Percentiles rank a stretch among this genome's conserved stretches.
These are phyloP conservation scores for Sporothrix globosa DNA, from an alignment of 2,329 filamentous ascomycete species.

Conservation along the genomic window DNA sequence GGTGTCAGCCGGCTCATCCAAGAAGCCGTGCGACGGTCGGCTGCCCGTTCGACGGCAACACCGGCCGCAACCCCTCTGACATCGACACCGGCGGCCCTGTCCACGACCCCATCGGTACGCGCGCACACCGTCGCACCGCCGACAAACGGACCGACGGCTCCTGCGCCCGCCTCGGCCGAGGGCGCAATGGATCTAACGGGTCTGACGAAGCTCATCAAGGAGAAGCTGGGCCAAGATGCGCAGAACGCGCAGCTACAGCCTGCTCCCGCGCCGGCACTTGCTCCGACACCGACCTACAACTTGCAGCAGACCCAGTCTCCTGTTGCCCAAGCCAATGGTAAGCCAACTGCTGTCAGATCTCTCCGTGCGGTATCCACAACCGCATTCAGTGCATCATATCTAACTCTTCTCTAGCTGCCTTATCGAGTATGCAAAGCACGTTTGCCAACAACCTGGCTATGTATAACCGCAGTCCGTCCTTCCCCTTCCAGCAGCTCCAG, in stretches of 20 bases:
- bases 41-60: conserved; percentile 13
- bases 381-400: not conserved
- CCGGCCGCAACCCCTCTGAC: not conserved
- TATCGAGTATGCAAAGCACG: conserved; percentile 34
- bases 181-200: conserved; percentile 37
- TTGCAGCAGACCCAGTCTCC: conserved; percentile 25
- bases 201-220: conserved; percentile 39
- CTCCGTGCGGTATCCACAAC: not conserved
- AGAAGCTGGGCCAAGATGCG: conserved; percentile 37
- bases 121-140: not conserved
- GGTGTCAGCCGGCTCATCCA: conserved; percentile 37
- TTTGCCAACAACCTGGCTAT: conserved; percentile 34
- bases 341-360: not conserved
- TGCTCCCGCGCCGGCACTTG: not conserved
- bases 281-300: not conserved
- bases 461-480: conserved; percentile 30
- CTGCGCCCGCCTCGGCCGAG: conserved; percentile 1
- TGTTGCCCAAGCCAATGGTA: conserved; percentile 31
- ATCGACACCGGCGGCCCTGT: not conserved
- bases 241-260: conserved; percentile 19
- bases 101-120: not conserved
- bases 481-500: conserved; percentile 33
- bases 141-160: conserved; percentile 6
- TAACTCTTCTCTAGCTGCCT: conserved; percentile 28
- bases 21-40: conserved; percentile 36